Percentiles rank a stretch among this genome's conserved stretches.
Conservation (phyloP, 805 yeast species). For the Wickerhamiella australiensis region DNA sequence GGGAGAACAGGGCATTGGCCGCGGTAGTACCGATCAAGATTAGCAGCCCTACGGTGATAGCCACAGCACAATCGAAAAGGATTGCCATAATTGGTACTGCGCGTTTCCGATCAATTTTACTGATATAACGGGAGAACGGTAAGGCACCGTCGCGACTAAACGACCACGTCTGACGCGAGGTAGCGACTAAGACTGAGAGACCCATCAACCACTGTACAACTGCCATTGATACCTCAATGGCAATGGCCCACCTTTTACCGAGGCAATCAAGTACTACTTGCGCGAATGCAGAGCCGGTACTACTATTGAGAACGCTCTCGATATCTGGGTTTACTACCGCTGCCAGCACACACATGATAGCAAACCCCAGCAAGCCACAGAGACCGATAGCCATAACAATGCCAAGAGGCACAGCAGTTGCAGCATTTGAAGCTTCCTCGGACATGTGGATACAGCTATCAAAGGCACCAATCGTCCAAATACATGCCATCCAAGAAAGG, state of each 20-base stretch:
- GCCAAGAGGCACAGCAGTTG: slow-evolving; percentile 52
- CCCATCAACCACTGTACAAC: slow-evolving; percentile 58
- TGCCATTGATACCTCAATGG: slow-evolving; percentile 46
- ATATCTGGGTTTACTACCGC: slow-evolving; percentile 40
- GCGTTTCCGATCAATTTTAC: slow-evolving; percentile 42
- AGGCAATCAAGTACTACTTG: slow-evolving; percentile 50
- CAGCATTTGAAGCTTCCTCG: slow-evolving; percentile 56
- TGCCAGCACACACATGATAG: slow-evolving; percentile 39
- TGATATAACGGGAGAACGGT: slow-evolving; percentile 46
- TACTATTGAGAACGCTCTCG: slow-evolving; percentile 33
- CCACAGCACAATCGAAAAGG: slow-evolving; percentile 39
- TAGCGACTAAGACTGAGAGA: slow-evolving; percentile 47
- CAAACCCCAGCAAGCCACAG: slow-evolving; percentile 49
- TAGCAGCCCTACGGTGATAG: slow-evolving; percentile 44
- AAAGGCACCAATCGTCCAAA: slow-evolving; percentile 67
- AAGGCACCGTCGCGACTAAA: slow-evolving; percentile 67
- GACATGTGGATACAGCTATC: slow-evolving; percentile 64
- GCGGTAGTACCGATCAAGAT: slow-evolving; percentile 49
- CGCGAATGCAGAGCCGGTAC: slow-evolving; percentile 52
- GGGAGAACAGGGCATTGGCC: slow-evolving; percentile 54
- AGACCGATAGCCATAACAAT: slow-evolving; percentile 46
- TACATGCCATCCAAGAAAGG: slow-evolving; percentile 49
- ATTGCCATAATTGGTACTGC: slow-evolving; percentile 60
- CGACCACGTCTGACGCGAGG: slow-evolving; percentile 63
- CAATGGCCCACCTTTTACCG: slow-evolving; percentile 54